These are phyloP conservation scores for Monosporascus sp. DNA, from an alignment of 2,329 filamentous ascomycete genomes.

Conservation along the genomic window DNA sequence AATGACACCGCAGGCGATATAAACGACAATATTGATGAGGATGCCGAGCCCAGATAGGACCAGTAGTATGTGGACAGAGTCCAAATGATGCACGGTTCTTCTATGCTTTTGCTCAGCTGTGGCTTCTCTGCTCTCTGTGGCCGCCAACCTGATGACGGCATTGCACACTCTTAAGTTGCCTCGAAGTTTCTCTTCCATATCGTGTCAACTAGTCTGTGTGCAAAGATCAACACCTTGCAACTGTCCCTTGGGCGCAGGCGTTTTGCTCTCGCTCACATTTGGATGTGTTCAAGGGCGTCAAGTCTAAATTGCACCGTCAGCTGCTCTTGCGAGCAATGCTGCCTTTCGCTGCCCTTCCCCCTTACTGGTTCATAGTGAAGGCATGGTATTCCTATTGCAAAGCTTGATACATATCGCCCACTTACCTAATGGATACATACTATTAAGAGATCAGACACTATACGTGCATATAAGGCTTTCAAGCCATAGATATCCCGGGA, in stretches of 20 bases:
- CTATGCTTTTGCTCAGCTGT: background rate
- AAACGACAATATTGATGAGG: slow-evolving; percentile 13
- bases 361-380: background rate
- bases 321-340: slow-evolving; percentile 19
- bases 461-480: no score
- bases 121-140: slow-evolving; percentile 2
- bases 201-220: slow-evolving; percentile 96
- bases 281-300: slow-evolving; percentile 31
- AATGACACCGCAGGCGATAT: slow-evolving; percentile 15
- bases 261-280: slow-evolving; percentile 41
- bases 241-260: slow-evolving; percentile 39
- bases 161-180: slow-evolving; percentile 98
- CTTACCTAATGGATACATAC: background rate
- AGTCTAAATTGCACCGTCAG: slow-evolving; percentile 16
- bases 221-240: slow-evolving; percentile 61
- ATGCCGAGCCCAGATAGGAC: slow-evolving; percentile 10
- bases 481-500: no score
- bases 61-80: slow-evolving; percentile 6
- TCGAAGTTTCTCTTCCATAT: slow-evolving; percentile 68
- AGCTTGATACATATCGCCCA: background rate
- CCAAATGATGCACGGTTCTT: background rate
- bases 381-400: background rate
- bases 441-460: no score
- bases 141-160: slow-evolving; percentile 12
- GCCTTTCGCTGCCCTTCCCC: slow-evolving; percentile 13